Evolutionary conservation across 352 stramenopile genomes (phyloP), one percentile per base, ranked within the genome.

Genomic region (Pythium brassicae): DNA sequence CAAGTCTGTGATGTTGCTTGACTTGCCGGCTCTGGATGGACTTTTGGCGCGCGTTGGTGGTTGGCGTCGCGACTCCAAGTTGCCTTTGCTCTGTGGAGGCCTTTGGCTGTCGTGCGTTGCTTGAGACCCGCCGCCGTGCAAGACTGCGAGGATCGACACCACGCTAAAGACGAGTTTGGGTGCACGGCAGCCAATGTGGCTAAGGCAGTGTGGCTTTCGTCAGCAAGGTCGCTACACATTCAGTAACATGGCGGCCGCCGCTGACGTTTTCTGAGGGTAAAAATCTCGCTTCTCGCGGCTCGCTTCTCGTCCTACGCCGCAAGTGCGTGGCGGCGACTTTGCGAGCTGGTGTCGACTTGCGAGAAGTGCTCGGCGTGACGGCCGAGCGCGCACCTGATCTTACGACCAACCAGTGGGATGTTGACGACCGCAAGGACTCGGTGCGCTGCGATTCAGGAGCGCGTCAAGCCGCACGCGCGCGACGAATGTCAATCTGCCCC

Each of bases 331-430:
- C 29, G 29, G 32, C 14, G 6, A 11, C 32, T 37, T 37, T 11
- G 14, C 32, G 14, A 37, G 14, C 32, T 37, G 2, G 32, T 14
- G 32, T 37, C 5, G 32, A 37, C 32, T 37, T 11, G 32, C 32
- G 32, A 37, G 14, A 37, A 37, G 32, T 14, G 32, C 8, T 9
- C 32, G 32, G 32, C 17, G 17, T 11, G 37, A 43, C 37, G 37
- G 17, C 9, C 37, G 10, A 37, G 14, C 12, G 14, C 37, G 37
- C 42, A 47, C n/a, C 25, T 49, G 25, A 2, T 51, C 23, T 51
- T 51, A 51, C 45, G 45, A 51, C 45, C 45, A 10, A 23, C 5
- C 22, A 19, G 45, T 51, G 45, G 45, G 45, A 51, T 39, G 44
- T 37, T 51, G 23, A 51, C 45, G 45, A 49, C 25, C 14, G 45